Conservation (phyloP, 768 basidiomycete genomes). For the Chalciporus pseudorubinellus region DNA sequence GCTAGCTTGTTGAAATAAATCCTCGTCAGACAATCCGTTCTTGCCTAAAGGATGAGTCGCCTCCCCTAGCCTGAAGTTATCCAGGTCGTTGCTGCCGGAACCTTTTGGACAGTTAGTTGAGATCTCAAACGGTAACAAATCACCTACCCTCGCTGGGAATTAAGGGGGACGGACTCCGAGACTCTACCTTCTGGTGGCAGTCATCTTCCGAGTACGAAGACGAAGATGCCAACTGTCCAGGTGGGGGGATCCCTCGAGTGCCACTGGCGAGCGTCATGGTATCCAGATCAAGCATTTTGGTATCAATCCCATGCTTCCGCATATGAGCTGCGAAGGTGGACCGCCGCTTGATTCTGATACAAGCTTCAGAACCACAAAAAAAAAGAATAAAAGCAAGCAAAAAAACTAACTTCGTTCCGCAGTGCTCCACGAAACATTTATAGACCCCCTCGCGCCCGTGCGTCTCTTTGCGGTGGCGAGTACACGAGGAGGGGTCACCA, state of each 20-base stretch:
- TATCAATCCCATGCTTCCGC: slow-evolving; percentile 43
- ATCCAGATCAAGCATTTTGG: slow-evolving; percentile 15
- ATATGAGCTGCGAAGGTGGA: slow-evolving; percentile 57
- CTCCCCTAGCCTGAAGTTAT: not conserved
- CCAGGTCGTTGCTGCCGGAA: not conserved
- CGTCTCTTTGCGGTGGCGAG: slow-evolving; percentile 62
- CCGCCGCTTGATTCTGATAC: slow-evolving; percentile 59
- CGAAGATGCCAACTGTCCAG: slow-evolving; percentile 13
- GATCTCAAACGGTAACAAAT: not conserved
- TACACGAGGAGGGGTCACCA: slow-evolving; percentile 67
- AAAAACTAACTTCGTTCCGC: slow-evolving; percentile 44
- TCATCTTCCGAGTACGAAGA: slow-evolving; percentile 3
- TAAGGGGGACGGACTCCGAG: slow-evolving; percentile 8
- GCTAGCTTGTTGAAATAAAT: slow-evolving; percentile 2
- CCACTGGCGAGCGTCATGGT: slow-evolving; percentile 22
- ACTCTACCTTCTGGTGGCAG: not conserved
- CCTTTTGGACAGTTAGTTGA: slow-evolving; percentile 14
- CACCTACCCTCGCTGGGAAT: slow-evolving; percentile 16
- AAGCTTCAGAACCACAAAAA: not conserved
- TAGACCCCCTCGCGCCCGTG: slow-evolving; percentile 45
- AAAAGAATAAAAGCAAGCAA: not conserved
- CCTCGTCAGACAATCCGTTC: slow-evolving; percentile 4
- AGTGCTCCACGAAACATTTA: slow-evolving; percentile 44
- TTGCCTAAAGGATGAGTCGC: not conserved
- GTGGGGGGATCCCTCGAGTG: slow-evolving; percentile 4